Percentiles rank a stretch among this genome's conserved stretches.
phyloP scores from a whole-genome alignment of 306 rosid genomes.

The Prunus armeniaca region DNA sequence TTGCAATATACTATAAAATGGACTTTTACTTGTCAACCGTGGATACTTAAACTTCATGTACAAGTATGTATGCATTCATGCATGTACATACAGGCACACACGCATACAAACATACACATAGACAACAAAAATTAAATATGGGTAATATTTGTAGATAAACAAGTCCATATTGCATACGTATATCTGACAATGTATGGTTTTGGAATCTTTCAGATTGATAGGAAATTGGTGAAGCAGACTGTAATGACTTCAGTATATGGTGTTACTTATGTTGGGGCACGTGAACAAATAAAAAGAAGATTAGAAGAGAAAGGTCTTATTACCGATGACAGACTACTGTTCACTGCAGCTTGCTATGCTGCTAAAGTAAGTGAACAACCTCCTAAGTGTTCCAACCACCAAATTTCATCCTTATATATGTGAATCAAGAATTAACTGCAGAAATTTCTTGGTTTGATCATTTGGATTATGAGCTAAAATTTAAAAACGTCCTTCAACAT shows the following conservation, averaged over 20 bases:
- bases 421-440: not conserved
- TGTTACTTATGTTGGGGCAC: constrained; percentile 84
- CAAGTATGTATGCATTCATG: not conserved
- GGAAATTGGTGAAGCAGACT: constrained; percentile 84
- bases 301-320: constrained; percentile 76
- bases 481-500: not conserved
- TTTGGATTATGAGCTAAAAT: not conserved
- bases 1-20: constrained; percentile 14
- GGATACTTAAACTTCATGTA: not conserved
- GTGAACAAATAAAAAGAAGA: constrained; percentile 84
- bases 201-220: constrained; percentile 67
- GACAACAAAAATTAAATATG: not conserved
- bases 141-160: not conserved
- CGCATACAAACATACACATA: not conserved
- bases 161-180: not conserved
- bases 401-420: not conserved
- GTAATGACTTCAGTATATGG: constrained; percentile 96
- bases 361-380: constrained; percentile 62
- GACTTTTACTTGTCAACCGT: not conserved
- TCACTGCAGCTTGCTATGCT: constrained; percentile 75
- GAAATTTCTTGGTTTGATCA: constrained; percentile 10
- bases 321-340: constrained; percentile 60
- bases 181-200: constrained; percentile 15
- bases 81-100: not conserved
- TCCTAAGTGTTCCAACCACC: not conserved